phyloP scores from a whole-genome alignment of 305 asterid species.

The Fraxinus floribunda region DNA sequence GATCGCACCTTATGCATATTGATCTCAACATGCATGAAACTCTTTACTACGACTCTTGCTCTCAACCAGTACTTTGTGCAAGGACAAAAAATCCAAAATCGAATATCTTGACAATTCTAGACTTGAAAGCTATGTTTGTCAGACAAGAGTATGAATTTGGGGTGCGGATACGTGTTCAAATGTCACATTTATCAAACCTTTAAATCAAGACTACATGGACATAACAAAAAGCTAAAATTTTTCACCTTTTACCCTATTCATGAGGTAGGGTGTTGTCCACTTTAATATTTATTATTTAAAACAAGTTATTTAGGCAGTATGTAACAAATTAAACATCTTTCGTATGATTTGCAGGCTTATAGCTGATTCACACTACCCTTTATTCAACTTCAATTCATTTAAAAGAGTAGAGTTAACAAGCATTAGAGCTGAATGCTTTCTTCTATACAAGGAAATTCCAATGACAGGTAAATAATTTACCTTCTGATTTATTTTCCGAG shows the following conservation, averaged over 20 bases:
- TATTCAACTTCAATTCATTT: background rate
- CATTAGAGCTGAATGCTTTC: slow-evolving; percentile 11
- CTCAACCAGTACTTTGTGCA: background rate
- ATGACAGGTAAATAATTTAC: slow-evolving; percentile 26
- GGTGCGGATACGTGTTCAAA: background rate
- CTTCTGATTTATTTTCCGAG: slow-evolving; percentile 74
- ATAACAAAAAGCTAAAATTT: background rate
- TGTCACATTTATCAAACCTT: background rate
- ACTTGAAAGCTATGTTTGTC: background rate
- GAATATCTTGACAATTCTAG: background rate
- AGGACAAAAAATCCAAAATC: background rate
- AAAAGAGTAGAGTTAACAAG: background rate
- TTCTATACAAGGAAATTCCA: background rate
- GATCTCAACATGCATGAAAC: background rate
- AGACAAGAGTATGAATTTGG: background rate
- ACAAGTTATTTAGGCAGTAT: background rate
- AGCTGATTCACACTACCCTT: background rate
- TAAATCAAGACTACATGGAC: background rate
- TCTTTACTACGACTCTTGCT: background rate
- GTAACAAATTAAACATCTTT: background rate
- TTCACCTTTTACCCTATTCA: background rate
- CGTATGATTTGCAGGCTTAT: background rate
- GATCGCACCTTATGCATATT: background rate
- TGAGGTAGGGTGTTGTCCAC: background rate
- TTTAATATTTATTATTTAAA: background rate